These are phyloP conservation scores for Tausonia pullulans DNA, from an alignment of 1,284 basidiomycete genomes.

Conservation along the genomic window DNA sequence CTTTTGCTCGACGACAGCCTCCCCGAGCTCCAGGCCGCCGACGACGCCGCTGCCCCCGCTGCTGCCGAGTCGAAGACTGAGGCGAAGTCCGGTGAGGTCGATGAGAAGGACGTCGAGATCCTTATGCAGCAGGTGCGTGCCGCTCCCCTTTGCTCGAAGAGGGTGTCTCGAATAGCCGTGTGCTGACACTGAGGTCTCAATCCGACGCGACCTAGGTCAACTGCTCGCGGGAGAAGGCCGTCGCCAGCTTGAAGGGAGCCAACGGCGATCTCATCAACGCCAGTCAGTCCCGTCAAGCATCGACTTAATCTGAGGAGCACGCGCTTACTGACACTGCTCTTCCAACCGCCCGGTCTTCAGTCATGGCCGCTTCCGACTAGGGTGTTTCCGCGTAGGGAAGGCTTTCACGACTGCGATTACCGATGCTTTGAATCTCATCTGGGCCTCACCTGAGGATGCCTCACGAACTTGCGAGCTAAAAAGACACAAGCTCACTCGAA, in stretches of 20 bases:
- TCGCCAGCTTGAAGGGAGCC: conserved; percentile 73
- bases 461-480: too few species aligned
- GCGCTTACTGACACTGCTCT: not conserved
- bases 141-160: conserved; percentile 2
- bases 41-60: conserved; percentile 8
- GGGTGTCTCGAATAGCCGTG: not conserved
- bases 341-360: not conserved
- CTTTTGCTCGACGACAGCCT: conserved; percentile 32
- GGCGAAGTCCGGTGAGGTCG: conserved; percentile 41
- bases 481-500: too few species aligned
- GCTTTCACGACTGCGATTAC: too few species aligned
- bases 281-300: conserved; percentile 40
- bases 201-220: conserved; percentile 22
- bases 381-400: too few species aligned
- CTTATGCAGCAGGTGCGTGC: conserved; percentile 62
- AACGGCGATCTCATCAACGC: conserved; percentile 89
- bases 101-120: conserved; percentile 89
- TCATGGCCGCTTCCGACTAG: not conserved
- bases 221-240: conserved; percentile 78
- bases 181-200: not conserved
- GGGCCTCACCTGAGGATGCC: too few species aligned
- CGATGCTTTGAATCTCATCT: too few species aligned
- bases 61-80: conserved; percentile 4
- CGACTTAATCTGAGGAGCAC: not conserved
- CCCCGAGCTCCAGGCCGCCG: conserved; percentile 62